Percentiles rank a stretch among this genome's conserved stretches.
Conservation (phyloP, 305 asterid genomes). For the Fraxinus sp. region DNA sequence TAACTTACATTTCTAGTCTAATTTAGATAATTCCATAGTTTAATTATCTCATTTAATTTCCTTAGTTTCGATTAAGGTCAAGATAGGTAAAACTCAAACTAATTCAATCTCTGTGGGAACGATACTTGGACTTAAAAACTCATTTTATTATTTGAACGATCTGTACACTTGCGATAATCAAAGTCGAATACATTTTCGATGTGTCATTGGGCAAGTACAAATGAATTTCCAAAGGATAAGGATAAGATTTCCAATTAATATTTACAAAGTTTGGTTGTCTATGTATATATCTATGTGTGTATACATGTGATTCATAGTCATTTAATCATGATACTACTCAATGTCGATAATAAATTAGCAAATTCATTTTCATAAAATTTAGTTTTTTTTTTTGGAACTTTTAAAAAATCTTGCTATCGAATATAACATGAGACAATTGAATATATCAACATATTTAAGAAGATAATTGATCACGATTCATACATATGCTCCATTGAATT, state of each 20-base stretch:
- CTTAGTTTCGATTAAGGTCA: too few relatives aligned
- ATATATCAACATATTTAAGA: background rate
- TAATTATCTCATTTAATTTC: too few relatives aligned
- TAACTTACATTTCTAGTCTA: too few relatives aligned
- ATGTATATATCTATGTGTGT: slow-evolving; percentile 23
- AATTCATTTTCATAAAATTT: background rate
- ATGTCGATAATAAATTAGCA: background rate
- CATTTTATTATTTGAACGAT: too few relatives aligned
- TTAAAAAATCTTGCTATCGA: background rate
- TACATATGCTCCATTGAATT: background rate
- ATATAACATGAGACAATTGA: background rate
- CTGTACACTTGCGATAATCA: too few relatives aligned
- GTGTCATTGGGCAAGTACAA: background rate
- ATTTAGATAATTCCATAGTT: too few relatives aligned
- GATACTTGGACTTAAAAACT: too few relatives aligned
- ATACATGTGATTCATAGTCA: background rate
- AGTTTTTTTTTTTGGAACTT: too few relatives aligned
- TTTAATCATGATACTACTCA: too few relatives aligned
- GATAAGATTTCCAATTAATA: slow-evolving; percentile 40
- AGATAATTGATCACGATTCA: background rate
- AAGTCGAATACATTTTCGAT: too few relatives aligned
- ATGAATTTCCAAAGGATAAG: slow-evolving; percentile 16
- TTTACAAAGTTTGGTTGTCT: slow-evolving; percentile 31
- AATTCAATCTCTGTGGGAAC: too few relatives aligned
- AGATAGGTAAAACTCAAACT: too few relatives aligned